phyloP scores from a whole-genome alignment of 208 protist genomes.

The Tetramitus jugosus region DNA sequence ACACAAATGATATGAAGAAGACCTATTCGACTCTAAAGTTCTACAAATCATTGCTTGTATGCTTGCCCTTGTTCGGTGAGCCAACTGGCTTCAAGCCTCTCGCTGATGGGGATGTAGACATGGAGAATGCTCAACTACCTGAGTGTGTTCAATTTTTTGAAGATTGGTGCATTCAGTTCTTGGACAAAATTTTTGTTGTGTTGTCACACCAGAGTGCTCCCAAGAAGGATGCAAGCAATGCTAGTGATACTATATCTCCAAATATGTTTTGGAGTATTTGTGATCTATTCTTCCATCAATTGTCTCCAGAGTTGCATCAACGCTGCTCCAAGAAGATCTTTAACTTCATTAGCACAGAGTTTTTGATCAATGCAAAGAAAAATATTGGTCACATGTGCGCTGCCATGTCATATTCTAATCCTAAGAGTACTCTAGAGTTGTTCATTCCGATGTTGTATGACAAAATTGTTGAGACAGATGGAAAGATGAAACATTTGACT shows the following conservation, averaged over 20 bases:
- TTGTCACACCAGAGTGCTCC: background rate
- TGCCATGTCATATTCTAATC: background rate
- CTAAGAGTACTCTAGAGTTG: background rate
- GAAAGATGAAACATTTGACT: conserved; percentile 15
- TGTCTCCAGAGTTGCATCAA: background rate
- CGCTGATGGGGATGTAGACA: background rate
- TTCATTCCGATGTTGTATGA: conserved; percentile 18
- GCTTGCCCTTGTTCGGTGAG: background rate
- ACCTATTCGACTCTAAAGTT: conserved; percentile 7
- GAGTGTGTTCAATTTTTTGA: background rate
- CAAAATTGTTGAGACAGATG: background rate
- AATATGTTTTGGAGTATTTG: conserved; percentile 15
- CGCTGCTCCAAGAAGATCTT: background rate
- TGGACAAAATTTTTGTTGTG: conserved; percentile 4
- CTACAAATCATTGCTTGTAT: conserved; percentile 1
- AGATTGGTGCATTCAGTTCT: background rate
- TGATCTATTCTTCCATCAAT: conserved; percentile 20
- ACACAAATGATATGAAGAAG: conserved; percentile 7
- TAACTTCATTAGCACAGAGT: background rate
- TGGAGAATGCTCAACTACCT: background rate
- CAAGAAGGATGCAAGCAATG: background rate
- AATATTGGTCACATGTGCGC: conserved; percentile 18
- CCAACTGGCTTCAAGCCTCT: background rate
- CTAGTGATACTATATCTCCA: background rate
- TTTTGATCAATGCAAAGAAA: conserved; percentile 14